phyloP scores from a whole-genome alignment of 2,329 filamentous ascomycete genomes.

The Lasiodiplodia theobromae region DNA sequence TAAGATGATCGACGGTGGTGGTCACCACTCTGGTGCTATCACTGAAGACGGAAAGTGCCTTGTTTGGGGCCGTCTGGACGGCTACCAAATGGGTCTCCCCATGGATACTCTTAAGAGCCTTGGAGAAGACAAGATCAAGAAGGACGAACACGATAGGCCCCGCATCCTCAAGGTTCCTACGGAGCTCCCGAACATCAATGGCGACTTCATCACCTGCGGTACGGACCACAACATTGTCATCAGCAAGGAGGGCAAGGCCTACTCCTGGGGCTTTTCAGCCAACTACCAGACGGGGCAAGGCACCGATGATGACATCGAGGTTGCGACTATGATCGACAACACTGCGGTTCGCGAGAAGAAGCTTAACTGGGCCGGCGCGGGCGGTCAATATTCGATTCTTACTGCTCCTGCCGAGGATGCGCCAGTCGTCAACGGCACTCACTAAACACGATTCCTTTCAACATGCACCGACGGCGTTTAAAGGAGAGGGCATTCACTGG shows the following conservation, averaged over 20 bases:
- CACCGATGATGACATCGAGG: slow-evolving; percentile 77
- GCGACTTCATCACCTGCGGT: slow-evolving; percentile 66
- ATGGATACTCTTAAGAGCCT: slow-evolving; percentile 55
- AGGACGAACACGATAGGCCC: slow-evolving; percentile 69
- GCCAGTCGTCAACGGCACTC: slow-evolving; percentile 19
- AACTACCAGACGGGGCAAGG: slow-evolving; percentile 84
- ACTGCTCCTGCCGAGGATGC: slow-evolving; percentile 46
- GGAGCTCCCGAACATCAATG: slow-evolving; percentile 61
- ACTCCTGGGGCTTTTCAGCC: slow-evolving; percentile 80
- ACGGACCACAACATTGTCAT: slow-evolving; percentile 78
- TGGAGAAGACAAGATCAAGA: slow-evolving; percentile 65
- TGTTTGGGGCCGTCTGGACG: slow-evolving; percentile 67
- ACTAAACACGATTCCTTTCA: background rate
- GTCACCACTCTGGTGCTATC: slow-evolving; percentile 74
- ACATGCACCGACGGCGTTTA: slow-evolving; percentile 5
- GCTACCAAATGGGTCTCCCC: slow-evolving; percentile 59
- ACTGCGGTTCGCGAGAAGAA: slow-evolving; percentile 78
- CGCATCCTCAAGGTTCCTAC: slow-evolving; percentile 75
- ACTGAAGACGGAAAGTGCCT: slow-evolving; percentile 62
- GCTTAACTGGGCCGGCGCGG: slow-evolving; percentile 81
- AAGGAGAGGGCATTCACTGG: background rate
- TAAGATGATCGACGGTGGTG: slow-evolving; percentile 71
- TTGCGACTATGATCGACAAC: slow-evolving; percentile 83
- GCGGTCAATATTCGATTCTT: slow-evolving; percentile 82
- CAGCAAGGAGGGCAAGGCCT: slow-evolving; percentile 72